Evolutionary conservation across 1,284 basidiomycete species (phyloP), one percentile per base, ranked within the genome.

Genomic region (Ustilago bromivora): DNA sequence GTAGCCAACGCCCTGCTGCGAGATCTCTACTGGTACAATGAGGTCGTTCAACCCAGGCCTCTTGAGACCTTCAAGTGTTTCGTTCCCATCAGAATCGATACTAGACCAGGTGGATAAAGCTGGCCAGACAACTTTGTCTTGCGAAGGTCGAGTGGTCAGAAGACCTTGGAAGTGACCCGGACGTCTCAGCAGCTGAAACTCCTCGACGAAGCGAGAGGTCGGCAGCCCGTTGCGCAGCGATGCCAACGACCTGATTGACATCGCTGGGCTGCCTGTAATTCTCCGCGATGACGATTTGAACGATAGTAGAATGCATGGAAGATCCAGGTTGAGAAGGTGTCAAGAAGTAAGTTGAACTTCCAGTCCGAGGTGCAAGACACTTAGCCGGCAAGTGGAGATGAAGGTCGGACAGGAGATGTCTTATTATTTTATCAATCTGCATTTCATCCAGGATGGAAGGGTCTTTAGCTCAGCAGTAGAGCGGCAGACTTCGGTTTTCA

Each of bases 401-500:
- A 6, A 3, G 1, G 0, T 17, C 41, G 7, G 7, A 3, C 2
- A 17, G 1, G 17, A 3, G 2, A 8, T 19, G n/a, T 7, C 23
- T 7, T 4, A 17, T 13, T 51, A 49, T 17, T 12, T 2, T 7
- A 5, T 1, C 41, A 46, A 32, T 32, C 32, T 17, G 4, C 49
- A 17, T 0, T 31, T 17, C 3, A 15, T 4, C 4, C 5, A 0
- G 49, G 28, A 34, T 51, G 9, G n/a, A 10, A 1, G 73, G 73
- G 73, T 76, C 70, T 72, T 76, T 72, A 76, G 74, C 74, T 76
- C 70, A 76, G 70, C 66, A 64, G 74, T 76, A 76, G 74, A 76
- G 74, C 74, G 74, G 74, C 74, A 76, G 74, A 77, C 74, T 77
- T 76, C 74, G 74, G 68, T 60, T 38, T 3, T 28, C 9, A 13